Conservation (phyloP, 2,329 filamentous ascomycete species). For the Ophiostoma australiae region DNA sequence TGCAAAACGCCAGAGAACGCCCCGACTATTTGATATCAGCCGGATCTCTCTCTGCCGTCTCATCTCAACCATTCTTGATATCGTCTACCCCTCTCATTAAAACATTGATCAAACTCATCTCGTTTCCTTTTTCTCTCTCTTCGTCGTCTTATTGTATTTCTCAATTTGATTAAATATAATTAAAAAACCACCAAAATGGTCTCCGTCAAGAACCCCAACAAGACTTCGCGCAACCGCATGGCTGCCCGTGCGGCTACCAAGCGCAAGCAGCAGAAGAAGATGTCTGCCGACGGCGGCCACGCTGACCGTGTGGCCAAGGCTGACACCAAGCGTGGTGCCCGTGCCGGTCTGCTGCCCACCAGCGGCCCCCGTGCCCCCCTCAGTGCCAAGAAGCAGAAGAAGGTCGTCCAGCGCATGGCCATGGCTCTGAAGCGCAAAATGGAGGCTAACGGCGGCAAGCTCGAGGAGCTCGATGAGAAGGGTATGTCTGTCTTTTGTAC, state of each 20-base stretch:
- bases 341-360: conserved; percentile 50
- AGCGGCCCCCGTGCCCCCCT: conserved; percentile 49
- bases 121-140: neutral
- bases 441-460: conserved; percentile 40
- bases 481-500: conserved; percentile 13
- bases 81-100: neutral
- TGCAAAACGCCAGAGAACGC: neutral
- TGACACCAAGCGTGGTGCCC: conserved; percentile 47
- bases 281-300: conserved; percentile 33
- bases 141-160: neutral
- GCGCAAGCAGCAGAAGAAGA: conserved; percentile 43
- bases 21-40: conserved; percentile 1
- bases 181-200: conserved; percentile 38
- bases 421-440: conserved; percentile 51
- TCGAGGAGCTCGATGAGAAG: conserved; percentile 36
- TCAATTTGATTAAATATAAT: neutral
- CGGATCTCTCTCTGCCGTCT: conserved; percentile 4
- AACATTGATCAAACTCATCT: neutral
- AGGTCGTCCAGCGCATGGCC: conserved; percentile 51
- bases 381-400: conserved; percentile 53
- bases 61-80: neutral
- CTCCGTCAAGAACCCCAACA: conserved; percentile 56
- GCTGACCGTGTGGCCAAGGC: conserved; percentile 28
- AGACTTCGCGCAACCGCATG: conserved; percentile 50
- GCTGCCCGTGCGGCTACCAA: conserved; percentile 43